These are phyloP conservation scores for Calonectria ilicicola DNA, from an alignment of 2,329 filamentous ascomycete species.

Conservation along the genomic window DNA sequence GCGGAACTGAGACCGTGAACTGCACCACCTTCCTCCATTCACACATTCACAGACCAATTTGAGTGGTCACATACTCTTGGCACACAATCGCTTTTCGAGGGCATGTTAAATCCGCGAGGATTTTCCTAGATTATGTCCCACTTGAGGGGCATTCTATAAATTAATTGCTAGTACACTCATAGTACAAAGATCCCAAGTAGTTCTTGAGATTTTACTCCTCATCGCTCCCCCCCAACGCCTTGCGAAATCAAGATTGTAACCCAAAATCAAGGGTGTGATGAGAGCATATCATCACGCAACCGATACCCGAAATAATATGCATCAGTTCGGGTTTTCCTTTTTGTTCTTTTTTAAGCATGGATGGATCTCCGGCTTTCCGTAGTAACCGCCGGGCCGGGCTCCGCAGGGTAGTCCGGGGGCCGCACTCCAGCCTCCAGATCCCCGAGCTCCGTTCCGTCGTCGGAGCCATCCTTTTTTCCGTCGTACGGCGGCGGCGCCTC, in stretches of 20 bases:
- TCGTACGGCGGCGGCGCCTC: conserved; percentile 75
- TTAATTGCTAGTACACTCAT: neutral
- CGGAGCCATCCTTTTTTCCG: conserved; percentile 43
- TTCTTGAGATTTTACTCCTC: neutral
- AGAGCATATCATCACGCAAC: neutral
- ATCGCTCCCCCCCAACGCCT: conserved; percentile 2
- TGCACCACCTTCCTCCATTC: neutral
- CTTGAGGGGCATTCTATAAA: neutral
- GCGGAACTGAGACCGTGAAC: neutral
- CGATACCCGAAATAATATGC: neutral
- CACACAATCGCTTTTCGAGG: neutral
- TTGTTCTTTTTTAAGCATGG: neutral
- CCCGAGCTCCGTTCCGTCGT: conserved; percentile 36
- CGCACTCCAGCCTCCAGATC: conserved; percentile 42
- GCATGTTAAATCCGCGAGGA: neutral
- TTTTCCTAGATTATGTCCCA: neutral
- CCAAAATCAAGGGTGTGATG: neutral
- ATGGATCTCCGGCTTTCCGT: conserved; percentile 31
- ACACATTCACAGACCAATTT: neutral
- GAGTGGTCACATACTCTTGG: neutral
- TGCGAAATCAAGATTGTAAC: neutral
- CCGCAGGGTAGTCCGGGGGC: conserved; percentile 46
- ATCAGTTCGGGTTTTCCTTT: neutral
- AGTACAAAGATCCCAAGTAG: neutral
- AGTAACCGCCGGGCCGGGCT: conserved; percentile 40